phyloP scores from a whole-genome alignment of 805 yeast species.

The Debaryomyces hansenii region DNA sequence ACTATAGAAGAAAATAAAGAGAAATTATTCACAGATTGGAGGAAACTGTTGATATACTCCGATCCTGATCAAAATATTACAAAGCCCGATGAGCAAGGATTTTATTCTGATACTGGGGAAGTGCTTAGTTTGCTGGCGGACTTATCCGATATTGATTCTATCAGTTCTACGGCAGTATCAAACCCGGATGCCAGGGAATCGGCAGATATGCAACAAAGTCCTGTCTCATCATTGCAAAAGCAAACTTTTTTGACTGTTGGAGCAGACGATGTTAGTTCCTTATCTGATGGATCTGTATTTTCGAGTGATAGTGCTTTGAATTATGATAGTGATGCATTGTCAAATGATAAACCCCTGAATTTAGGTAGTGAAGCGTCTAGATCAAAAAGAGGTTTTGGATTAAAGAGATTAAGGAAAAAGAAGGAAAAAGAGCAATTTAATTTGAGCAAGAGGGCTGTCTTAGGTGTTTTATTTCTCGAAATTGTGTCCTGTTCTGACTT shows the following conservation, averaged over 20 bases:
- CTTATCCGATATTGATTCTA: slow-evolving; percentile 33
- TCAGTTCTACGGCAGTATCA: not conserved
- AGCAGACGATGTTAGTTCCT: slow-evolving; percentile 17
- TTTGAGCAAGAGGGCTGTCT: slow-evolving; percentile 38
- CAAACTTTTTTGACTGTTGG: not conserved
- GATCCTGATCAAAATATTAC: slow-evolving; percentile 13
- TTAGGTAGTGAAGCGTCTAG: slow-evolving; percentile 11
- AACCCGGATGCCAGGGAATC: not conserved
- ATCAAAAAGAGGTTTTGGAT: slow-evolving; percentile 1
- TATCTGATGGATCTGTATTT: slow-evolving; percentile 14
- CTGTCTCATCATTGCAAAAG: not conserved
- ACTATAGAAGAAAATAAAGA: slow-evolving; percentile 9
- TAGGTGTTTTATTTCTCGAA: slow-evolving; percentile 78
- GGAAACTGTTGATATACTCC: slow-evolving; percentile 24
- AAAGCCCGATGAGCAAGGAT: slow-evolving; percentile 40
- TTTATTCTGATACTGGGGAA: slow-evolving; percentile 28
- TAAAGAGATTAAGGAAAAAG: slow-evolving; percentile 2
- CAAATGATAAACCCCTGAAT: slow-evolving; percentile 3
- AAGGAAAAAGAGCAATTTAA: slow-evolving; percentile 27
- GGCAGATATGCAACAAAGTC: not conserved
- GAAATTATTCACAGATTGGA: slow-evolving; percentile 24
- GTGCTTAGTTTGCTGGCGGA: slow-evolving; percentile 13
- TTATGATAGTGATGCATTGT: slow-evolving; percentile 1
- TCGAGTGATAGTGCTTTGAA: slow-evolving; percentile 6
- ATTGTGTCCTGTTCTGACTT: slow-evolving; percentile 70